A percentile compares a stretch with the other conserved stretches of the same genome.
Evolutionary conservation across 208 protist genomes (phyloP).

Genomic region (Spongospora subterranea): DNA sequence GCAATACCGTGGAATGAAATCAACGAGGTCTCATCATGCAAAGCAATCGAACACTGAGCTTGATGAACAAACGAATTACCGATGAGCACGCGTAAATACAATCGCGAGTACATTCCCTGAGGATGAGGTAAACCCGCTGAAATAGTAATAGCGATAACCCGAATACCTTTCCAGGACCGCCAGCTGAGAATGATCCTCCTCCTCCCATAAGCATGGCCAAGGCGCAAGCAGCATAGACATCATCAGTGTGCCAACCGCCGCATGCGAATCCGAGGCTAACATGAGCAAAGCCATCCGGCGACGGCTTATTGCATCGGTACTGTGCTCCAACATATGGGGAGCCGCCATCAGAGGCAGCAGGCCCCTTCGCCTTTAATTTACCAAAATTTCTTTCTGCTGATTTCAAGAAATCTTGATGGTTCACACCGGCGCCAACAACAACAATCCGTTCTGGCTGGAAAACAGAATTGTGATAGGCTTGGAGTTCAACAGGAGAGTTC

Average conservation of each 20-base stretch:
- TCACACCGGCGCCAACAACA: constrained; percentile 69
- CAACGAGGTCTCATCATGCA: constrained; percentile 70
- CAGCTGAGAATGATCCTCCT: constrained; percentile 72
- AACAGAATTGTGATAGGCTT: constrained; percentile 3
- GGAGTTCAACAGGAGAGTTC: background rate
- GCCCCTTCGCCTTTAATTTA: constrained; percentile 6
- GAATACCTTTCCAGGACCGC: constrained; percentile 74
- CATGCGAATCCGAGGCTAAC: constrained; percentile 63
- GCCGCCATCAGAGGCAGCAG: constrained; percentile 6
- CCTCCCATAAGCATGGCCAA: constrained; percentile 75
- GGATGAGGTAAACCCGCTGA: background rate
- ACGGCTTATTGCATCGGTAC: background rate
- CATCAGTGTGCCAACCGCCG: constrained; percentile 64
- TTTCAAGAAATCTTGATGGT: constrained; percentile 69
- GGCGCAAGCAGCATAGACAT: constrained; percentile 68
- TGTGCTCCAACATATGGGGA: constrained; percentile 27
- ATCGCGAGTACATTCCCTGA: constrained; percentile 73
- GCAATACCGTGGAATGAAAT: constrained; percentile 66
- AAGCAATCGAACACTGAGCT: constrained; percentile 64
- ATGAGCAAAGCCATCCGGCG: constrained; percentile 47
- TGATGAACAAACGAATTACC: constrained; percentile 64
- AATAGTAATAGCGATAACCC: background rate
- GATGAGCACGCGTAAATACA: constrained; percentile 73
- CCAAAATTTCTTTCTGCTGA: constrained; percentile 64
- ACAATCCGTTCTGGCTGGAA: constrained; percentile 61